phyloP scores from a whole-genome alignment of 768 basidiomycete species.

The Lentinula guzmanii region DNA sequence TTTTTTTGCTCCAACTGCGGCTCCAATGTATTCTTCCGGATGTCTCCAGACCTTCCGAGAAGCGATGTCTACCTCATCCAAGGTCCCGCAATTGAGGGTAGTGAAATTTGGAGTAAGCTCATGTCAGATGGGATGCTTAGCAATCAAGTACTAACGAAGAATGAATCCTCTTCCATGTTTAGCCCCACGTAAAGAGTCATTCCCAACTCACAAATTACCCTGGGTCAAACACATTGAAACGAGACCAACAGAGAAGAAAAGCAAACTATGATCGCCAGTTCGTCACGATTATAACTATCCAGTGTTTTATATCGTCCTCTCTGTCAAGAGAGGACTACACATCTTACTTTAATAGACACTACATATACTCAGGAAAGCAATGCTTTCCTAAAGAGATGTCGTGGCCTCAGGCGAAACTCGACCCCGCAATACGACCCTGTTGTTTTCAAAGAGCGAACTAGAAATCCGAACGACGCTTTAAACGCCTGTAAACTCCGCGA shows the following conservation, averaged over 20 bases:
- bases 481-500: neutral
- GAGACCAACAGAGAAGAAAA: neutral
- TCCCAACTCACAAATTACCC: neutral
- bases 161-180: neutral
- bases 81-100: neutral
- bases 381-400: neutral
- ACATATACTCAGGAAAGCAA: neutral
- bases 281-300: neutral
- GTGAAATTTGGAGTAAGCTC: neutral
- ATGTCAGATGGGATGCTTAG: neutral
- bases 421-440: too few relatives aligned
- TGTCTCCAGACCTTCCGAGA: slow-evolving; percentile 3
- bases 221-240: neutral
- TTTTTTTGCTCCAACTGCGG: slow-evolving; percentile 30
- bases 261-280: neutral
- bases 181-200: neutral
- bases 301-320: neutral
- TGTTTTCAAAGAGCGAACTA: too few relatives aligned
- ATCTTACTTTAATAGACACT: neutral
- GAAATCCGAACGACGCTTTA: neutral
- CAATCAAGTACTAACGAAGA: too few relatives aligned
- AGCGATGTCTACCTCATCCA: neutral
- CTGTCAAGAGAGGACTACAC: neutral
- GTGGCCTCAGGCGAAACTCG: too few relatives aligned
- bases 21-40: slow-evolving; percentile 21